A percentile compares a stretch with the other conserved stretches of the same genome.
Evolutionary conservation across 108 stramenopile species (phyloP).

Genomic region (Pseudonitzschia multiseries): DNA sequence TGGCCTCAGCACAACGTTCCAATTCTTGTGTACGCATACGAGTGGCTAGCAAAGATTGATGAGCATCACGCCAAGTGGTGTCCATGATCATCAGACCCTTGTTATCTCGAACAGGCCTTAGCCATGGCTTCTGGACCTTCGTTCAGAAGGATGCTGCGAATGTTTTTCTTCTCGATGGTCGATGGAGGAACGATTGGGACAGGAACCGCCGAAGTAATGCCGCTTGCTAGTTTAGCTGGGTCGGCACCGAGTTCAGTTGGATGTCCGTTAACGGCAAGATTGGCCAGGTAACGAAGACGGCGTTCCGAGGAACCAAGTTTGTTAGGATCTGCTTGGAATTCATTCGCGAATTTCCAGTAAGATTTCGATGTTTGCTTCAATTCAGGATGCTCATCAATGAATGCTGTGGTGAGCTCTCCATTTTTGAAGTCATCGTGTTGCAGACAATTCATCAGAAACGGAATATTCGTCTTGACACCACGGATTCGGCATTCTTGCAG

Average conservation of each 20-base stretch:
- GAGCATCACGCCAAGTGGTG: slow-evolving; percentile 98
- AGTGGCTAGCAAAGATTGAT: slow-evolving; percentile 94
- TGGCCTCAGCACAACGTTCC: slow-evolving; percentile 79
- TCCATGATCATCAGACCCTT: slow-evolving; percentile 89
- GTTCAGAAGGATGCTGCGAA: slow-evolving; percentile 53
- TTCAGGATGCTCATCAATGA: slow-evolving; percentile 84
- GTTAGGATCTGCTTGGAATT: slow-evolving; percentile 57
- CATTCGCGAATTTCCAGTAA: slow-evolving; percentile 69
- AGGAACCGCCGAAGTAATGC: slow-evolving; percentile 84
- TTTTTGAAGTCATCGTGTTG: slow-evolving; percentile 80
- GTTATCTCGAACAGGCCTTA: slow-evolving; percentile 82
- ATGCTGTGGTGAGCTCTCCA: slow-evolving; percentile 82
- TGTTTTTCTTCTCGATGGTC: slow-evolving; percentile 5
- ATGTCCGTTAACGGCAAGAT: slow-evolving; percentile 91
- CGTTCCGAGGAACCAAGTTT: slow-evolving; percentile 66
- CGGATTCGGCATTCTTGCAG: slow-evolving; percentile 88
- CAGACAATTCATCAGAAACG: slow-evolving; percentile 86
- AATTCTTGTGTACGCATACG: slow-evolving; percentile 89
- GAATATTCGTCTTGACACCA: slow-evolving; percentile 88
- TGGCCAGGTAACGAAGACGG: slow-evolving; percentile 77
- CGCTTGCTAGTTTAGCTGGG: slow-evolving; percentile 55
- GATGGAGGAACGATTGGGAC: slow-evolving; percentile 72
- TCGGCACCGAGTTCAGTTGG: slow-evolving; percentile 85
- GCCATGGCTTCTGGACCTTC: slow-evolving; percentile 88
- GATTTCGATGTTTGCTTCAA: slow-evolving; percentile 57